Conservation (phyloP, 306 rosid genomes). For the Vigna hirtella region DNA sequence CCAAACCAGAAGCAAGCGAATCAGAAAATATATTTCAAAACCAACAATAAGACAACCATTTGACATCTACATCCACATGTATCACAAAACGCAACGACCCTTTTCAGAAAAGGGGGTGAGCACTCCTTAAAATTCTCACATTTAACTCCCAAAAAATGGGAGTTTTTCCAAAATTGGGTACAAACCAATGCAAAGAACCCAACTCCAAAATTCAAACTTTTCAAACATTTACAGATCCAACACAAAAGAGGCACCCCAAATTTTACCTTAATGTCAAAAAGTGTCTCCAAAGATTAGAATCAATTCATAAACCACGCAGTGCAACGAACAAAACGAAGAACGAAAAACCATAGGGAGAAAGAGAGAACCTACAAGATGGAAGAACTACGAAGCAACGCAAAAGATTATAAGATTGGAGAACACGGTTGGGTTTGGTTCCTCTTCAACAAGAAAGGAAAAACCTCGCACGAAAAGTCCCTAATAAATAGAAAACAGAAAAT, state of each 20-base stretch:
- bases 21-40: background rate
- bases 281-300: background rate
- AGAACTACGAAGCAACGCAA: background rate
- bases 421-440: background rate
- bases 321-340: background rate
- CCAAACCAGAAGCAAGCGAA: background rate
- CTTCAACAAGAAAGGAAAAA: background rate
- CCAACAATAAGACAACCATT: background rate
- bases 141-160: background rate
- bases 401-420: background rate
- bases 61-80: background rate
- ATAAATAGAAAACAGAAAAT: background rate
- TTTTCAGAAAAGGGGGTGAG: background rate
- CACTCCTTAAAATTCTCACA: background rate
- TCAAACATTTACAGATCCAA: constrained; percentile 16
- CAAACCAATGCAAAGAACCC: constrained; percentile 8
- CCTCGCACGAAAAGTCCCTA: background rate
- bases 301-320: background rate
- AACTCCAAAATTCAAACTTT: constrained; percentile 25
- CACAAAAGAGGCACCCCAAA: constrained; percentile 3
- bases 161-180: background rate
- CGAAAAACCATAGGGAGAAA: background rate
- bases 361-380: constrained; percentile 19
- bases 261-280: background rate
- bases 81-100: background rate